Evolutionary conservation across 768 basidiomycete species (phyloP).

Genomic region (Podaxis mareebaensis): DNA sequence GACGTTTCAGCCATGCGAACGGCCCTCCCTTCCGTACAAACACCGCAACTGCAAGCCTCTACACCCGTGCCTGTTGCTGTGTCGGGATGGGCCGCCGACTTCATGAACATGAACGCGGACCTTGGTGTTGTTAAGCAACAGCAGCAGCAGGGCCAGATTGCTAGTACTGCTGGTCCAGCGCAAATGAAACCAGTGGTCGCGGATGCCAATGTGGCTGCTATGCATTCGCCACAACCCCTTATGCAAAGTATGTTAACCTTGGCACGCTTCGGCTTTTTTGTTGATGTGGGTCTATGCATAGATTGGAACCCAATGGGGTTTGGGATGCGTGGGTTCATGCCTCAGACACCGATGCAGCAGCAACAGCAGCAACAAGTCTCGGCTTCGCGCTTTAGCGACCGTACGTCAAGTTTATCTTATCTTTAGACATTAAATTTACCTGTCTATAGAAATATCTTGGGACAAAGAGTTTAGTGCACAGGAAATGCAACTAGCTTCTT

Average conservation of each 20-base stretch:
- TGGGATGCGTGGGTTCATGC: constrained; percentile 33
- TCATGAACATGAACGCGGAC: constrained; percentile 16
- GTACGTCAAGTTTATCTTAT: constrained; percentile 33
- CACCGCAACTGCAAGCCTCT: constrained; percentile 26
- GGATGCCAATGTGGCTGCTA: neutral
- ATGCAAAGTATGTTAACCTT: constrained; percentile 13
- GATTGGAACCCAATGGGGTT: constrained; percentile 35
- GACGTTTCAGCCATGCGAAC: constrained; percentile 59
- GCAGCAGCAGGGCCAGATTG: neutral
- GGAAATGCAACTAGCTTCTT: constrained; percentile 39
- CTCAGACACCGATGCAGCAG: constrained; percentile 29
- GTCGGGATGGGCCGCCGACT: constrained; percentile 21
- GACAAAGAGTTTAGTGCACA: constrained; percentile 66
- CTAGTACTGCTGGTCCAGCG: neutral
- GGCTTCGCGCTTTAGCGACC: constrained; percentile 30
- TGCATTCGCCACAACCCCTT: constrained; percentile 13
- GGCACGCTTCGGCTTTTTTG: neutral
- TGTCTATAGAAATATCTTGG: constrained; percentile 48
- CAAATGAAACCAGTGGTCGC: neutral
- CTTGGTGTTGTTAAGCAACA: constrained; percentile 9
- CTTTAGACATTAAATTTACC: neutral
- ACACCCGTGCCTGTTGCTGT: constrained; percentile 31
- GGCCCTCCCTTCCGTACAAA: constrained; percentile 41
- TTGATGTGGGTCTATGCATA: constrained; percentile 16
- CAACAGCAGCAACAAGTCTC: constrained; percentile 22